Evolutionary conservation across 495 filamentous ascomycete species (phyloP).

Genomic region (Penicillium ochrochloron): DNA sequence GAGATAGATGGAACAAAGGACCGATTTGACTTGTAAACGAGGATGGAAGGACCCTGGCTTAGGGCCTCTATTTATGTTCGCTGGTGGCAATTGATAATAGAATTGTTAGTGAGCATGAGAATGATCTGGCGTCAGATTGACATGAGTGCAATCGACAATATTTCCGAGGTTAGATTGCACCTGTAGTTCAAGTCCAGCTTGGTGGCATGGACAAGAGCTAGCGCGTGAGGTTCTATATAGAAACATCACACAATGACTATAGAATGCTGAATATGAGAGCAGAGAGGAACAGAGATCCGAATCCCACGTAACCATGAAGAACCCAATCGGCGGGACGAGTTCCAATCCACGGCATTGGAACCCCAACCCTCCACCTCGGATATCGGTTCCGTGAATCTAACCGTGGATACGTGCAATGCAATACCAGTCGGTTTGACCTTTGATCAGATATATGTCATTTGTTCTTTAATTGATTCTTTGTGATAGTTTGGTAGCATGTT

Average conservation of each 20-base stretch:
- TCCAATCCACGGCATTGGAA: constrained; percentile 11
- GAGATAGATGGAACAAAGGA: not conserved
- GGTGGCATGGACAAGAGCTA: not conserved
- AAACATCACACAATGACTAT: not conserved
- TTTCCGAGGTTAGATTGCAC: too few species aligned
- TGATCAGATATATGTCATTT: constrained; percentile 24
- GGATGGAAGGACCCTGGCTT: not conserved
- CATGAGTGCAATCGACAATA: not conserved
- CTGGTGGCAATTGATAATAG: not conserved
- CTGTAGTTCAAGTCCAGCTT: not conserved
- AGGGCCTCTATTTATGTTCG: not conserved
- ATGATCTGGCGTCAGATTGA: constrained; percentile 10
- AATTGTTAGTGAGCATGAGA: not conserved
- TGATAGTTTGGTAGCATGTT: constrained; percentile 17
- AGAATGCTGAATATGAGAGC: not conserved
- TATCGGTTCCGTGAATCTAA: constrained; percentile 16
- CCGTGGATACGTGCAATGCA: not conserved
- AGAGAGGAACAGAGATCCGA: not conserved
- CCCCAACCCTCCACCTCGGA: constrained; percentile 14
- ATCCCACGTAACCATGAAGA: constrained; percentile 15
- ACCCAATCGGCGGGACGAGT: constrained; percentile 13
- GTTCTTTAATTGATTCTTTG: constrained; percentile 22
- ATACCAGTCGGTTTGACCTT: not conserved
- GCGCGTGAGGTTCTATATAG: not conserved
- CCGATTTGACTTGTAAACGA: not conserved